phyloP scores from a whole-genome alignment of 2,329 filamentous ascomycete species.

The Orbilia blumenaviensis region DNA sequence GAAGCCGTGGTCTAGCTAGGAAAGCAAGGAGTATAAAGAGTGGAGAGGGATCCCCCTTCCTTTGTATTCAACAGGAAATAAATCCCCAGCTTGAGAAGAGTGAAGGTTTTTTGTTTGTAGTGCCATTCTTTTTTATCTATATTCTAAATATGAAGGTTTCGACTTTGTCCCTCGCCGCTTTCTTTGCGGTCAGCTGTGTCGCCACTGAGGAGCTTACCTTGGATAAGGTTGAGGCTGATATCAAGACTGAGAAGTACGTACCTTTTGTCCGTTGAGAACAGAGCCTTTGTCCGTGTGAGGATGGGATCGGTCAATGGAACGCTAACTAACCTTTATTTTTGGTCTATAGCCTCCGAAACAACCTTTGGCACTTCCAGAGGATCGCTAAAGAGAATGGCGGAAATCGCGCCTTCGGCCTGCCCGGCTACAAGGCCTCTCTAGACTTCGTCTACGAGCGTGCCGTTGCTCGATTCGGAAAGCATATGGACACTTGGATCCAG shows the following conservation, averaged over 20 bases:
- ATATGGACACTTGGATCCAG: slow-evolving; percentile 64
- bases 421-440: slow-evolving; percentile 70
- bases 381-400: slow-evolving; percentile 69
- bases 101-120: background rate
- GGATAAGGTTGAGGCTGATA: slow-evolving; percentile 62
- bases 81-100: slow-evolving; percentile 12
- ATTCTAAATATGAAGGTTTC: slow-evolving; percentile 35
- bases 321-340: background rate
- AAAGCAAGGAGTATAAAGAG: slow-evolving; percentile 48
- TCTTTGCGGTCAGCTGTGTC: slow-evolving; percentile 39
- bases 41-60: background rate
- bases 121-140: background rate
- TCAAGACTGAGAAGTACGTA: slow-evolving; percentile 61
- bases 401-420: slow-evolving; percentile 70
- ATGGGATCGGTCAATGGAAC: background rate
- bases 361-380: slow-evolving; percentile 67
- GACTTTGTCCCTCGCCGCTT: slow-evolving; percentile 27
- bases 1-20: background rate
- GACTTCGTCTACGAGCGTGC: slow-evolving; percentile 68
- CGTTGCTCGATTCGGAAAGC: slow-evolving; percentile 57
- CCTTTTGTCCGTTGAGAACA: background rate
- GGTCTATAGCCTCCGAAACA: slow-evolving; percentile 65
- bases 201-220: slow-evolving; percentile 61
- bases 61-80: background rate
- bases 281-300: no score